Evolutionary conservation across 257 asterid genomes (phyloP).

Genomic region (Sherardia arvensis): DNA sequence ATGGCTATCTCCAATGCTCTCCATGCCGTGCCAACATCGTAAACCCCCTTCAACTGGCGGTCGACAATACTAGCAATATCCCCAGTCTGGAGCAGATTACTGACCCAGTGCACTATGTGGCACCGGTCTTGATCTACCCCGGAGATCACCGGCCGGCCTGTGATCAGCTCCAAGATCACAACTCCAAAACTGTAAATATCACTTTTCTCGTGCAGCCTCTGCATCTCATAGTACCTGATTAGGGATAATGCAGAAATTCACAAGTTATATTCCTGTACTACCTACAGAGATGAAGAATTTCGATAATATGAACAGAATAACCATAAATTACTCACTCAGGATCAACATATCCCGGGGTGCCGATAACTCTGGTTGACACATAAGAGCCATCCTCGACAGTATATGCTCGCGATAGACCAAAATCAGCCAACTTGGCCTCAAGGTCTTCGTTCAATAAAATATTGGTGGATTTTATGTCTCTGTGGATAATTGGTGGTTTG

Average conservation of each 20-base stretch:
- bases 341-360: slow-evolving; percentile 32
- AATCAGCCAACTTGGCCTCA: slow-evolving; percentile 32
- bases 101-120: slow-evolving; percentile 31
- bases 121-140: not conserved
- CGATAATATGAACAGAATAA: too few species aligned
- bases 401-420: slow-evolving; percentile 33
- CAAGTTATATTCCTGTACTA: too few species aligned
- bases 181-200: slow-evolving; percentile 39
- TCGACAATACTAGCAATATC: slow-evolving; percentile 25
- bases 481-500: slow-evolving; percentile 34
- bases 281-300: too few species aligned
- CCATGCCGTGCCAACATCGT: slow-evolving; percentile 17
- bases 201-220: slow-evolving; percentile 25
- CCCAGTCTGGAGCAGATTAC: slow-evolving; percentile 4
- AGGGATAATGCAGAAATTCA: not conserved
- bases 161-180: slow-evolving; percentile 25
- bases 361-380: slow-evolving; percentile 19
- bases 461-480: slow-evolving; percentile 36
- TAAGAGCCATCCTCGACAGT: slow-evolving; percentile 3
- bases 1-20: slow-evolving; percentile 31
- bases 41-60: slow-evolving; percentile 18
- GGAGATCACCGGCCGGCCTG: slow-evolving; percentile 15
- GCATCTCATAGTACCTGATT: slow-evolving; percentile 7
- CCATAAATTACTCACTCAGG: slow-evolving; percentile 28
- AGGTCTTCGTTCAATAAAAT: slow-evolving; percentile 21